Base-by-base conservation (phyloP, 73 alveolate species). In the Tetrahymena elliotti region DNA sequence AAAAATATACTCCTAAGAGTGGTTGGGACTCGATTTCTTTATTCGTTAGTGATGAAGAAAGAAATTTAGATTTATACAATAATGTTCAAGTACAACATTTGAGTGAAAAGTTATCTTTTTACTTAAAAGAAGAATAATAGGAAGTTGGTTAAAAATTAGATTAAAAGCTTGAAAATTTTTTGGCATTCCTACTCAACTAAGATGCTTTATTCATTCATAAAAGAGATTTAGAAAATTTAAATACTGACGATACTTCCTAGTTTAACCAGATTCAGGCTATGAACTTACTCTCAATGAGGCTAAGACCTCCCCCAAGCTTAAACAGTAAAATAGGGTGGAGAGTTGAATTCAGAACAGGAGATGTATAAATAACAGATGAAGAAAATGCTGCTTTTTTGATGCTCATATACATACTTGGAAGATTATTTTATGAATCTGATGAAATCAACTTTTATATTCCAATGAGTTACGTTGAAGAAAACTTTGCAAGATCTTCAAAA, bases 261-360 rank as follows among this genome's bases (percentile, higher is more conserved):
- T 99, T 99, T 95, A 99, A 99, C 93, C 98, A 98, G 94, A 94
- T 99, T 52, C 97, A 99, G 93, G 96, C 99, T 13, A 96, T 99
- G 22, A 98, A 98, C 96, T 99, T 99, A 99, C 98, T 98, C 96
- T 97, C 99, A 18, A 96, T 99, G 88, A 98, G 99, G 94, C 98
- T 99, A 95, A 99, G 98, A 98, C 99, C 99, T 18, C 99, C 99
- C 0, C 99, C 99, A 16, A 94, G 99, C 1, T 34, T 93, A 16
- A 98, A 98, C 88, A 83, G 98, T 2, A 97, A 98, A 93, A 97
- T 98, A n/a, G 99, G 99, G 20, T 99, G 99, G 99, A 98, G 99
- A 97, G 99, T 99, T 0, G 99, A 98, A 97, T 97, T 99, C 92
- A 95, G 99, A 36, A 96, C 99, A 12, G 95, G 98, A 97, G 99